Conservation (phyloP, 257 asterid genomes). For the Nicotiana benthamiana region DNA sequence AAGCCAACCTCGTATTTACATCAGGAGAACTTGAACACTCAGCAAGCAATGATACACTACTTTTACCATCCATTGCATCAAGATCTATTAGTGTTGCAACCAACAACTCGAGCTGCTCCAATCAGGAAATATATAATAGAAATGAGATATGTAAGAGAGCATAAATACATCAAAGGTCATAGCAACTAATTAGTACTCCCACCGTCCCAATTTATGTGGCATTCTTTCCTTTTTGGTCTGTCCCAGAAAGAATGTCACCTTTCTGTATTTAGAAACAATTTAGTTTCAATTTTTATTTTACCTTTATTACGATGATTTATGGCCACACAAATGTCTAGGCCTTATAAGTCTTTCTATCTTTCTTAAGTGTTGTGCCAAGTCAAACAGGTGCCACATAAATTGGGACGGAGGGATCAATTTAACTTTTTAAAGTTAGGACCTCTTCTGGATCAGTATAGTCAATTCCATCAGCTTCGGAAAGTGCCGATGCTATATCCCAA, state of each 20-base stretch:
- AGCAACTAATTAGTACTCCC: background rate
- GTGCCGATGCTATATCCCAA: constrained; percentile 79
- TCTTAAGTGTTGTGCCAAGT: no score
- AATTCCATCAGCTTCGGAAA: constrained; percentile 90
- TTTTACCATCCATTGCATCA: constrained; percentile 97
- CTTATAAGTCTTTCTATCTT: no score
- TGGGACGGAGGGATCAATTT: background rate
- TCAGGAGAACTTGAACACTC: constrained; percentile 95
- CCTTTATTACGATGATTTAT: no score
- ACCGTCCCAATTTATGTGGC: no score
- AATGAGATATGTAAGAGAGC: background rate
- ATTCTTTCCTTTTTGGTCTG: no score
- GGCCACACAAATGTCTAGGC: no score
- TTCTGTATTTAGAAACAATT: no score
- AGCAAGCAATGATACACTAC: constrained; percentile 67
- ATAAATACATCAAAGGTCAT: background rate
- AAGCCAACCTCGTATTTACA: constrained; percentile 67
- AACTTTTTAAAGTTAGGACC: constrained; percentile 29
- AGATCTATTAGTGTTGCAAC: constrained; percentile 85
- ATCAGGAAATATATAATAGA: constrained; percentile 9
- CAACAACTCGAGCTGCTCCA: constrained; percentile 71
- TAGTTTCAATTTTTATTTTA: no score
- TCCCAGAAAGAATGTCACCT: no score
- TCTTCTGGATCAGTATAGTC: constrained; percentile 96
- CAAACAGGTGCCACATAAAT: no score